These are phyloP conservation scores for Chiua virens DNA, from an alignment of 768 basidiomycete genomes.

Conservation along the genomic window DNA sequence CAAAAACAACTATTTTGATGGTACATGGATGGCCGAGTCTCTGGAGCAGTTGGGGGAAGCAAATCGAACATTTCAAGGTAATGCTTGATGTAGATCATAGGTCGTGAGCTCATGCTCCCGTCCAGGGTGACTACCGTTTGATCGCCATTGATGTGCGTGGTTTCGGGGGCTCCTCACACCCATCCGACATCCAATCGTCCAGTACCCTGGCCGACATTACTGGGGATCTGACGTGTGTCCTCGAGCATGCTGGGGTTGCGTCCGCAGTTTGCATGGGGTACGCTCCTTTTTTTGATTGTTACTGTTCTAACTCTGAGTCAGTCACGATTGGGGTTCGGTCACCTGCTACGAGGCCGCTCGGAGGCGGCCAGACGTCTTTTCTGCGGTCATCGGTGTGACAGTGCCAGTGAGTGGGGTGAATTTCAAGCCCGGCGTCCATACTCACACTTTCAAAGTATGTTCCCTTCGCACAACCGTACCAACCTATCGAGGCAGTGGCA, in stretches of 20 bases:
- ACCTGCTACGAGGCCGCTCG: constrained; percentile 70
- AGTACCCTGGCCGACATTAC: constrained; percentile 61
- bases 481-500: constrained; percentile 44
- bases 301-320: constrained; percentile 20
- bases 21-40: constrained; percentile 81
- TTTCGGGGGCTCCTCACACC: constrained; percentile 67
- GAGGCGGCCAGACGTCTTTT: constrained; percentile 63
- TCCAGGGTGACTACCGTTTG: constrained; percentile 59
- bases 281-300: constrained; percentile 3
- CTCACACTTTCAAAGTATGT: constrained; percentile 48
- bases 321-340: constrained; percentile 77
- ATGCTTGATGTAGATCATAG: not conserved
- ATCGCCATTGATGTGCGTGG: constrained; percentile 66
- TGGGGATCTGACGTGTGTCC: constrained; percentile 61
- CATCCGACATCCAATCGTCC: constrained; percentile 58
- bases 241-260: constrained; percentile 48
- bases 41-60: constrained; percentile 74
- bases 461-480: constrained; percentile 48
- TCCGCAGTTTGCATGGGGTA: constrained; percentile 66
- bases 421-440: not conserved
- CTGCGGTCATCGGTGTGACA: constrained; percentile 54
- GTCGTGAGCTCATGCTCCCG: not conserved
- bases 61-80: constrained; percentile 67
- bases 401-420: constrained; percentile 50
- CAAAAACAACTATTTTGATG: constrained; percentile 56